Evolutionary conservation across 805 yeast genomes (phyloP).

Genomic region (Candida insectorum): DNA sequence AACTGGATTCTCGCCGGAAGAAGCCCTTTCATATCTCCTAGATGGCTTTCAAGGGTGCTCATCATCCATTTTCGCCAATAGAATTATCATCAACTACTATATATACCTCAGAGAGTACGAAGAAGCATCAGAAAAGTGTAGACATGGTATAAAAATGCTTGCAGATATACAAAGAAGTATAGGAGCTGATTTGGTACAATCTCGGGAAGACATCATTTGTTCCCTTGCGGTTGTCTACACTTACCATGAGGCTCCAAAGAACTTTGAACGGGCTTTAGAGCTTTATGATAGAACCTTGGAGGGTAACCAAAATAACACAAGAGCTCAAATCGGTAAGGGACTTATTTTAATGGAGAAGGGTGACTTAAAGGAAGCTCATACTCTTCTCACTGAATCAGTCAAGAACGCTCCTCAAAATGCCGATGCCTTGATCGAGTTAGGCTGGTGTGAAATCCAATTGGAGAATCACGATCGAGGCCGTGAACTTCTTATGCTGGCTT

Average conservation of each 20-base stretch:
- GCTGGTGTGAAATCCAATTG: slow-evolving; percentile 72
- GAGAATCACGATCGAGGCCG: slow-evolving; percentile 53
- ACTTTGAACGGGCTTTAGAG: slow-evolving; percentile 69
- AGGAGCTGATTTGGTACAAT: slow-evolving; percentile 46
- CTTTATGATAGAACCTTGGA: slow-evolving; percentile 62
- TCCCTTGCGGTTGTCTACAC: slow-evolving; percentile 75
- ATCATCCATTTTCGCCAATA: slow-evolving; percentile 54
- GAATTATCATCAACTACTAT: slow-evolving; percentile 62
- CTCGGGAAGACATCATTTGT: slow-evolving; percentile 59
- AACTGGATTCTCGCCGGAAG: slow-evolving; percentile 40
- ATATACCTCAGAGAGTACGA: slow-evolving; percentile 61
- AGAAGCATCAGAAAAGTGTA: slow-evolving; percentile 57
- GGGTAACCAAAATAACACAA: slow-evolving; percentile 41
- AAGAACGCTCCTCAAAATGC: slow-evolving; percentile 46
- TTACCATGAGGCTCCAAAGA: slow-evolving; percentile 86
- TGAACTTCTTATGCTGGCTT: slow-evolving; percentile 41
- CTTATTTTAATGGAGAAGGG: slow-evolving; percentile 68
- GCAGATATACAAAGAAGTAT: slow-evolving; percentile 45
- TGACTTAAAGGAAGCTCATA: slow-evolving; percentile 51
- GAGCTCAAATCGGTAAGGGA: slow-evolving; percentile 80
- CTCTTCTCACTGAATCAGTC: slow-evolving; percentile 50
- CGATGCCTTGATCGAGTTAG: slow-evolving; percentile 63
- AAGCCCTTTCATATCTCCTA: slow-evolving; percentile 46
- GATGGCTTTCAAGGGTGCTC: slow-evolving; percentile 45
- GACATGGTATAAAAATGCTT: slow-evolving; percentile 54